Evolutionary conservation across 1,284 basidiomycete species (phyloP).

Genomic region (Fomitopsis betulina): DNA sequence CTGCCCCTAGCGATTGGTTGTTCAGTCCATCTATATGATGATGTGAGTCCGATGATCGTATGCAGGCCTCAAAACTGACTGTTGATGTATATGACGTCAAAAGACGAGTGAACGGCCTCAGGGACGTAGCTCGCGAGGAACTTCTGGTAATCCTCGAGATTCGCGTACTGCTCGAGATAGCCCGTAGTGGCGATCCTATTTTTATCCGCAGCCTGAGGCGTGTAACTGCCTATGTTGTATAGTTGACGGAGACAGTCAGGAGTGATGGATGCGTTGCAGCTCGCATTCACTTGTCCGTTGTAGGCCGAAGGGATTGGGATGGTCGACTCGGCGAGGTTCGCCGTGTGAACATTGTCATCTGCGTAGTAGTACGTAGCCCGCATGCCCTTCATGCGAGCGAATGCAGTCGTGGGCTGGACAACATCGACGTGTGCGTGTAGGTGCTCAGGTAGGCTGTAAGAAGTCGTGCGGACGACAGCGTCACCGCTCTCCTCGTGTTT

Average conservation of each 20-base stretch:
- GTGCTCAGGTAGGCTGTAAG: slow-evolving; percentile 61
- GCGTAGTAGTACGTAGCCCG: slow-evolving; percentile 40
- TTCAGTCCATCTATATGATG: slow-evolving; percentile 45
- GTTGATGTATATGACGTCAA: slow-evolving; percentile 40
- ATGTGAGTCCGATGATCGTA: neutral
- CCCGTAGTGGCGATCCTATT: slow-evolving; percentile 58
- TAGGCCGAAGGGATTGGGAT: slow-evolving; percentile 28
- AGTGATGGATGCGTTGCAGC: slow-evolving; percentile 48
- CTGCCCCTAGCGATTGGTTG: slow-evolving; percentile 45
- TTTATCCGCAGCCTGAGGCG: slow-evolving; percentile 35
- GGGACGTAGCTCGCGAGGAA: slow-evolving; percentile 30
- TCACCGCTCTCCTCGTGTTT: slow-evolving; percentile 49
- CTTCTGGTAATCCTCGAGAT: slow-evolving; percentile 41
- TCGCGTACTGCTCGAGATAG: slow-evolving; percentile 59
- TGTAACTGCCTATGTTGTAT: slow-evolving; percentile 50
- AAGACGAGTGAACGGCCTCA: slow-evolving; percentile 30
- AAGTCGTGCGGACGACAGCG: slow-evolving; percentile 55
- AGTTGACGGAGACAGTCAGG: slow-evolving; percentile 51
- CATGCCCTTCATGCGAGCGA: slow-evolving; percentile 45
- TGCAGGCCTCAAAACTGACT: slow-evolving; percentile 11
- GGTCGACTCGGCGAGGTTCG: slow-evolving; percentile 23
- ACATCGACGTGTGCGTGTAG: slow-evolving; percentile 65
- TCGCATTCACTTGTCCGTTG: slow-evolving; percentile 43
- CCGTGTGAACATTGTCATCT: slow-evolving; percentile 16
- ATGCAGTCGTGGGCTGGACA: slow-evolving; percentile 73